These are phyloP conservation scores for Pilobolus umbonatus DNA, from an alignment of 192 early-diverging fungal genomes.

Conservation along the genomic window DNA sequence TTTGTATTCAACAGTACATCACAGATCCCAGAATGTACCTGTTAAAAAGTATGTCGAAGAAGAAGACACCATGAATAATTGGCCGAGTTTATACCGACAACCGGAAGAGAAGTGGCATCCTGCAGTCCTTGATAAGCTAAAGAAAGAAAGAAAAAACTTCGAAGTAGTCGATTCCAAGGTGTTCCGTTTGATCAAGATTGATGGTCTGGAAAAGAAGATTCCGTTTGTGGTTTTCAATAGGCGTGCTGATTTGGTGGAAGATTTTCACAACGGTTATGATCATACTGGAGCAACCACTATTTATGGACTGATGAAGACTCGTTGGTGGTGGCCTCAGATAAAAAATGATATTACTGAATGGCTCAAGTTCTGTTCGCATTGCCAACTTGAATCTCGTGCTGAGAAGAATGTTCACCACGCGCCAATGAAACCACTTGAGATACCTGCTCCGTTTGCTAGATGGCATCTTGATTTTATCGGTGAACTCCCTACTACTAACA, in stretches of 20 bases:
- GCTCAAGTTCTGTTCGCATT: constrained; percentile 1
- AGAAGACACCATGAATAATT: background rate
- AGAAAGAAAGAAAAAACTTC: background rate
- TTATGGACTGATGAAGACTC: background rate
- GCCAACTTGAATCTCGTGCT: background rate
- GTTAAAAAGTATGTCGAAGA: background rate
- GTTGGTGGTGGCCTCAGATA: constrained; percentile 18
- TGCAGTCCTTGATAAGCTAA: background rate
- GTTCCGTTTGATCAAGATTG: background rate
- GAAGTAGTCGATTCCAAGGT: background rate
- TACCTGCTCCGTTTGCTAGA: background rate
- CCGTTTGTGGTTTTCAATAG: background rate
- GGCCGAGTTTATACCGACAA: background rate
- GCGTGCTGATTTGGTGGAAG: constrained; percentile 1
- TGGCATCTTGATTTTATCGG: constrained; percentile 16
- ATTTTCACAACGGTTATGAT: constrained; percentile 3
- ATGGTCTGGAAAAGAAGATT: background rate
- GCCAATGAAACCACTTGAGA: constrained; percentile 3
- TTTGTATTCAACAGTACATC: background rate
- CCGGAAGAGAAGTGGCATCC: background rate
- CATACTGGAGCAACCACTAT: background rate
- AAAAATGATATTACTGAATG: constrained; percentile 1
- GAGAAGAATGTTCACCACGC: background rate
- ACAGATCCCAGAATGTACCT: background rate
- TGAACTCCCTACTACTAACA: background rate